Evolutionary conservation across 108 stramenopile species (phyloP).

Genomic region (Skeletonema costatum): DNA sequence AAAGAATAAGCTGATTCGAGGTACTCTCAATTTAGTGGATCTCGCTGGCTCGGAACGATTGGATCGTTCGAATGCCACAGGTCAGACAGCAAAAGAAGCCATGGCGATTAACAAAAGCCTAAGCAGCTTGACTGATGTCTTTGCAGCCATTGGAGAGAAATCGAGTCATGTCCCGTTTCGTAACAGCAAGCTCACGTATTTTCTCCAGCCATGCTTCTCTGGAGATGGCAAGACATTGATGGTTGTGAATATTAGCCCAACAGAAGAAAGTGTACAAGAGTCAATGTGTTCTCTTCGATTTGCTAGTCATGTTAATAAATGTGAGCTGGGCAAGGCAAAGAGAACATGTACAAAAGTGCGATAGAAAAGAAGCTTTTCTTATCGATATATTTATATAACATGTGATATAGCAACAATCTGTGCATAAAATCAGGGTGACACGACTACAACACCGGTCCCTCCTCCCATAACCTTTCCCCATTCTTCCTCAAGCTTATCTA

Average conservation of each 20-base stretch:
- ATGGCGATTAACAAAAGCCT: constrained; percentile 78
- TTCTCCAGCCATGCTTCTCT: constrained; percentile 74
- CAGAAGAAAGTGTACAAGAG: constrained; percentile 84
- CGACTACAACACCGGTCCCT: constrained; percentile 44
- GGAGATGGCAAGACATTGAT: constrained; percentile 88
- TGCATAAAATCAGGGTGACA: constrained; percentile 41
- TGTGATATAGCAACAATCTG: background rate
- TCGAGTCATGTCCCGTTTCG: constrained; percentile 65
- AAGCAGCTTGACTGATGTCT: constrained; percentile 78
- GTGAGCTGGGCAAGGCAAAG: constrained; percentile 47
- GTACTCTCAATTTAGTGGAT: constrained; percentile 75
- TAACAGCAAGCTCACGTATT: constrained; percentile 85
- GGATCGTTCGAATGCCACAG: constrained; percentile 55
- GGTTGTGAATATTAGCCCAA: constrained; percentile 81
- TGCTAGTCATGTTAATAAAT: constrained; percentile 56
- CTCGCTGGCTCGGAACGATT: constrained; percentile 81
- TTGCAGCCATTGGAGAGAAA: constrained; percentile 32
- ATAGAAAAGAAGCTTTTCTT: background rate
- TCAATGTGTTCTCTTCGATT: constrained; percentile 95
- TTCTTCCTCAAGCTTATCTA: constrained; percentile 60
- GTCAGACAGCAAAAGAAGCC: constrained; percentile 59
- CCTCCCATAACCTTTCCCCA: constrained; percentile 59
- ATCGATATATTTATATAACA: background rate
- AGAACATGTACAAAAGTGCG: background rate
- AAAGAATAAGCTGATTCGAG: constrained; percentile 42